Evolutionary conservation across 1,139 yeast species (phyloP).

Genomic region (Scheffersomyces segobiensis): DNA sequence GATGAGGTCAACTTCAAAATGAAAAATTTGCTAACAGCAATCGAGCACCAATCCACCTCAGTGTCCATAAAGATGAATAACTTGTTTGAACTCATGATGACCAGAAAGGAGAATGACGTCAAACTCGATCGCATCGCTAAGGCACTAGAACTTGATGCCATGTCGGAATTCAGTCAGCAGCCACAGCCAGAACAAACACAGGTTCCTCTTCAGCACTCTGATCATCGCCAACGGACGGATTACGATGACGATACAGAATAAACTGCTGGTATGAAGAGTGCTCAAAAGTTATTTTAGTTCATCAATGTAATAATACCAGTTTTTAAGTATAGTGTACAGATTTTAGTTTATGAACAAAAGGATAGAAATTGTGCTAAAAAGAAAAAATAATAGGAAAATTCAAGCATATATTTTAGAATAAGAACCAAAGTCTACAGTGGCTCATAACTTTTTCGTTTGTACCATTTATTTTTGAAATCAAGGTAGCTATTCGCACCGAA

Average conservation of each 20-base stretch:
- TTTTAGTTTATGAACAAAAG: too few species aligned
- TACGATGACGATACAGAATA: background rate
- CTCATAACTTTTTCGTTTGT: too few species aligned
- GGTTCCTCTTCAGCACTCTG: background rate
- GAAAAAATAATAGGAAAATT: too few species aligned
- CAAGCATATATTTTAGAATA: background rate
- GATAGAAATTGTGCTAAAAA: background rate
- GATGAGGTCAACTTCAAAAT: constrained; percentile 9
- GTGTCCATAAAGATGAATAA: constrained; percentile 7
- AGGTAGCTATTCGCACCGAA: background rate
- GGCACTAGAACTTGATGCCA: background rate
- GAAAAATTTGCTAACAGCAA: constrained; percentile 4
- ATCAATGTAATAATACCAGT: background rate
- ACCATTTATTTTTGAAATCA: background rate
- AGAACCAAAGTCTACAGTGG: background rate
- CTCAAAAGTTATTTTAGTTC: background rate
- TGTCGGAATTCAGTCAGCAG: background rate
- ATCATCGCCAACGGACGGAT: background rate
- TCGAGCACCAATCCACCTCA: constrained; percentile 7
- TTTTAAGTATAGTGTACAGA: too few species aligned
- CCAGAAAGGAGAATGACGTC: background rate
- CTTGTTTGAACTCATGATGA: constrained; percentile 3
- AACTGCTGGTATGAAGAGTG: background rate
- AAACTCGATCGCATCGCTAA: background rate
- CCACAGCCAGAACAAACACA: background rate